A percentile compares a stretch with the other conserved stretches of the same genome.
phyloP scores from a whole-genome alignment of 352 stramenopile species.

The Globisporangium nagaii region DNA sequence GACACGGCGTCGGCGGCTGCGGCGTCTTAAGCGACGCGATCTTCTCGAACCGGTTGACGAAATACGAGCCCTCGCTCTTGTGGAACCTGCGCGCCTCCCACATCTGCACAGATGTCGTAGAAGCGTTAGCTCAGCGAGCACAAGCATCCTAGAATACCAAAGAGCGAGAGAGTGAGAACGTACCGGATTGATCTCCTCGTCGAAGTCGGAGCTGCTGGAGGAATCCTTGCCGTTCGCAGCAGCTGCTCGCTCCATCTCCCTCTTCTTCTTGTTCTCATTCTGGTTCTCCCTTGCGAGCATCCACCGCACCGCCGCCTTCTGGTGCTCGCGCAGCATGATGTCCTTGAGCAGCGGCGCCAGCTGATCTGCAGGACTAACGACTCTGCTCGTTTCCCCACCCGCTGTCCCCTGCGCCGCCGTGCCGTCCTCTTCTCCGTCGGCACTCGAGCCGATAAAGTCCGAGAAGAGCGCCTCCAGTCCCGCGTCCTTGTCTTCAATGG shows the following conservation, averaged over 20 bases:
- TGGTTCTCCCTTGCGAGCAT: conserved; percentile 82
- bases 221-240: not conserved
- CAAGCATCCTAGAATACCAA: not conserved
- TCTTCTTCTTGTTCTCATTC: conserved; percentile 9
- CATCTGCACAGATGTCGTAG: conserved; percentile 24
- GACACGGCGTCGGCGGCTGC: conserved; percentile 45
- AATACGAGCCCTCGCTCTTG: conserved; percentile 43
- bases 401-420: not conserved
- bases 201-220: conserved; percentile 16
- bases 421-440: conserved; percentile 10
- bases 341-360: conserved; percentile 45
- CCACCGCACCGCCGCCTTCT: conserved; percentile 80
- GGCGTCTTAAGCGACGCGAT: conserved; percentile 56
- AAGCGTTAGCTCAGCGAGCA: not conserved
- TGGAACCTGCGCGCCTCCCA: conserved; percentile 64
- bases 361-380: conserved; percentile 25
- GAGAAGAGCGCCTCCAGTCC: conserved; percentile 69
- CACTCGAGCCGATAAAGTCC: conserved; percentile 35
- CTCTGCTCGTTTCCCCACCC: too few species aligned
- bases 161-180: conserved; percentile 7
- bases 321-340: conserved; percentile 73
- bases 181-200: conserved; percentile 45
- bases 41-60: conserved; percentile 81
- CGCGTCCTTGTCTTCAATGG: conserved; percentile 19
- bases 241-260: not conserved